Evolutionary conservation across 805 yeast genomes (phyloP).

Genomic region (Candida krabiensis): DNA sequence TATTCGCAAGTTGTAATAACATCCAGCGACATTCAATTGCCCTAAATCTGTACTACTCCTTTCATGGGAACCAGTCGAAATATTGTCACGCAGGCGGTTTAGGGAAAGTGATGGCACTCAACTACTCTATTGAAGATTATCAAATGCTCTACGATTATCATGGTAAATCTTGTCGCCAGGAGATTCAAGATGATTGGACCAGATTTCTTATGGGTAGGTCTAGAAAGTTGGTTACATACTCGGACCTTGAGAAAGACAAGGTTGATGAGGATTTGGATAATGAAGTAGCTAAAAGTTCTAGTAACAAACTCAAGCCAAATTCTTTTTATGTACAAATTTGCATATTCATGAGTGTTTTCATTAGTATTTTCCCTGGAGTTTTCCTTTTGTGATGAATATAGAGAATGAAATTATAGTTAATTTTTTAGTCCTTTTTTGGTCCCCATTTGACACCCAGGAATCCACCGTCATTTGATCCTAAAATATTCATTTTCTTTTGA

Average conservation of each 20-base stretch:
- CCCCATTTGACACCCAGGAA: slow-evolving; percentile 89
- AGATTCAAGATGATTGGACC: slow-evolving; percentile 27
- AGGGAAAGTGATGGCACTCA: slow-evolving; percentile 15
- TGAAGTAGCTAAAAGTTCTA: slow-evolving; percentile 15
- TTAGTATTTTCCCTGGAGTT: background rate
- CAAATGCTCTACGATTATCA: slow-evolving; percentile 19
- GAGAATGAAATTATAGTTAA: background rate
- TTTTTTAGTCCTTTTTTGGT: slow-evolving; percentile 52
- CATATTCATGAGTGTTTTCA: slow-evolving; percentile 16
- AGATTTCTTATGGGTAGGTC: slow-evolving; percentile 23
- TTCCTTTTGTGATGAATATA: background rate
- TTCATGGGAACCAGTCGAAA: slow-evolving; percentile 15
- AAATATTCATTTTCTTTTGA: slow-evolving; percentile 45
- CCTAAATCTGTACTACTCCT: slow-evolving; percentile 36
- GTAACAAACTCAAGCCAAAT: background rate
- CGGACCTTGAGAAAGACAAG: slow-evolving; percentile 14
- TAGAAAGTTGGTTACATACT: slow-evolving; percentile 5
- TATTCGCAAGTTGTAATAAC: slow-evolving; percentile 39
- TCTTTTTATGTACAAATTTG: slow-evolving; percentile 13
- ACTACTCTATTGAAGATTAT: slow-evolving; percentile 13
- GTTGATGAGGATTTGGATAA: slow-evolving; percentile 17
- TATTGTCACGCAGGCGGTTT: slow-evolving; percentile 19
- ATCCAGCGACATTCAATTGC: slow-evolving; percentile 42
- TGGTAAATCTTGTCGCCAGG: slow-evolving; percentile 26
- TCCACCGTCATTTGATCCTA: slow-evolving; percentile 46